Conservation (phyloP, 148 eudicot species). For the Salicornia ramosissima region DNA sequence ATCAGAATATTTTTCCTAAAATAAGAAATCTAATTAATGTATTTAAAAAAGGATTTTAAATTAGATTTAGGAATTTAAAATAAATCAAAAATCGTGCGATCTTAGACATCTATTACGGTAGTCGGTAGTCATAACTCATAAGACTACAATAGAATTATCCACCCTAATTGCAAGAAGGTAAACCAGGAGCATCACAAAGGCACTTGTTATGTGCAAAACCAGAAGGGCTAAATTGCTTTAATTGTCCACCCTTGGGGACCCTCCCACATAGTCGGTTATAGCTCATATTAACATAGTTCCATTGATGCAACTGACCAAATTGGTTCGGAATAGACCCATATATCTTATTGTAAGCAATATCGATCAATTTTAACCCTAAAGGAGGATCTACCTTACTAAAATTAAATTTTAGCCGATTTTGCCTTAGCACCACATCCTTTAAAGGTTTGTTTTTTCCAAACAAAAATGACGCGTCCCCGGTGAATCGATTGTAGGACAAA, state of each 20-base stretch:
- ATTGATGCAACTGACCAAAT: slow-evolving; percentile 18
- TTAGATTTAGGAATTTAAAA: too few species aligned
- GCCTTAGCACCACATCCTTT: slow-evolving; percentile 4
- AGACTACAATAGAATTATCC: too few species aligned
- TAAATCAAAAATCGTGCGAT: too few species aligned
- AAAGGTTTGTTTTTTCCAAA: slow-evolving; percentile 5
- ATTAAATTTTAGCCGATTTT: slow-evolving; percentile 39
- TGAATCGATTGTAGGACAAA: slow-evolving; percentile 27
- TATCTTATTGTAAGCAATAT: slow-evolving; percentile 45
- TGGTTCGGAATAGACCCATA: slow-evolving; percentile 37
- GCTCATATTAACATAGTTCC: slow-evolving; percentile 39
- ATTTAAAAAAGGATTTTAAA: too few species aligned
- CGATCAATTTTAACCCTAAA: slow-evolving; percentile 20
- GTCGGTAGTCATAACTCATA: too few species aligned
- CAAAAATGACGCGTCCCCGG: slow-evolving; percentile 13
- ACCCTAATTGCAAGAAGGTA: slow-evolving; percentile 15
- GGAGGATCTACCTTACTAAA: slow-evolving; percentile 31
- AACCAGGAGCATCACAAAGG: slow-evolving; percentile 18
- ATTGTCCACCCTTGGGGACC: slow-evolving; percentile 10
- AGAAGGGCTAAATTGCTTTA: slow-evolving; percentile 12
- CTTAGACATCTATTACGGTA: too few species aligned
- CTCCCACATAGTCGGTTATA: slow-evolving; percentile 31
- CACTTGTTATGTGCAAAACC: slow-evolving; percentile 16
- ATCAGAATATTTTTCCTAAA: too few species aligned
- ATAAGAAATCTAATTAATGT: too few species aligned